Evolutionary conservation across 1,139 yeast species (phyloP).

Genomic region (Magnusiomyces suaveolens): DNA sequence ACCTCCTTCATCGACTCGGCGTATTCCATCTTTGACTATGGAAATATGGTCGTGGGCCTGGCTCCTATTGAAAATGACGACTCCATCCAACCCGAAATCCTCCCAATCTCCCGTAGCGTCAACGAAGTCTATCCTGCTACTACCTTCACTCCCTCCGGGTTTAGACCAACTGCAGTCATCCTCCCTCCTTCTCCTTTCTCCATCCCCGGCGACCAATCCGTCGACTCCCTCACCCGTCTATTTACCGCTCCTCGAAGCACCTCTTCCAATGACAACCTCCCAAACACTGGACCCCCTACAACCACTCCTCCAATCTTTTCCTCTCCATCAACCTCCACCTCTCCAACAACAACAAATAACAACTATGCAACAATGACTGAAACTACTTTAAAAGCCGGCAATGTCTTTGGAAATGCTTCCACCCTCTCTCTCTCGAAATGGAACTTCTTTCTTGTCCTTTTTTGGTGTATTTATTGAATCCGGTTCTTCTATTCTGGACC

Average conservation of each 20-base stretch:
- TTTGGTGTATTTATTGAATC: too few relatives aligned
- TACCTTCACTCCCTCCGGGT: neutral
- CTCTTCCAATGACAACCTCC: neutral
- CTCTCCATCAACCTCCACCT: neutral
- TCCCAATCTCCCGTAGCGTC: neutral
- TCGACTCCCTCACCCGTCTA: neutral
- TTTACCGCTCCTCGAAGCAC: neutral
- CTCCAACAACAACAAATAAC: neutral
- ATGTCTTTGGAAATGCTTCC: neutral
- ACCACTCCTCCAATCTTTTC: too few relatives aligned
- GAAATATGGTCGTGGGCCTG: slow-evolving; percentile 47
- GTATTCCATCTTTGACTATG: slow-evolving; percentile 62
- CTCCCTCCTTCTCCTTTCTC: neutral
- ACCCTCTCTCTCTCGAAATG: too few relatives aligned
- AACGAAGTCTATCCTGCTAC: neutral
- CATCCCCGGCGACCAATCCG: neutral
- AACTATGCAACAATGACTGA: neutral
- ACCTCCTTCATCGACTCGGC: slow-evolving; percentile 47
- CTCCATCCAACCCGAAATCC: neutral
- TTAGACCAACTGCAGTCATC: neutral
- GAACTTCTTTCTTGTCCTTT: too few relatives aligned
- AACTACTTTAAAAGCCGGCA: neutral
- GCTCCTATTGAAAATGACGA: slow-evolving; percentile 26
- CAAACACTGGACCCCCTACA: neutral
- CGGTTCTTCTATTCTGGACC: too few relatives aligned